phyloP scores from a whole-genome alignment of 495 filamentous ascomycete species.

The Xylaria curta region DNA sequence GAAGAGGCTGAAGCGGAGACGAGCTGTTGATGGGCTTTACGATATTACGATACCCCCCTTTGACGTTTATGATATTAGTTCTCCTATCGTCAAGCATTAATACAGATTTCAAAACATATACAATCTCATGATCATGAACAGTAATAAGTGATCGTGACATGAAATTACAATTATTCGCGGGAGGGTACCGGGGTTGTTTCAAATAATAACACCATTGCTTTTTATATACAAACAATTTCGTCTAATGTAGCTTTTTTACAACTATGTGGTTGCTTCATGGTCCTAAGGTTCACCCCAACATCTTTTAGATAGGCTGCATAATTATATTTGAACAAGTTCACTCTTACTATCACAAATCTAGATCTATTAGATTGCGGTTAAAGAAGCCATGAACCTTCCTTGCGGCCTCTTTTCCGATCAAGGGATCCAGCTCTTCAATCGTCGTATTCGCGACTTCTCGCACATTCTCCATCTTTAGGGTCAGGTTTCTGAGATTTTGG shows the following conservation, averaged over 20 bases:
- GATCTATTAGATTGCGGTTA: slow-evolving; percentile 70
- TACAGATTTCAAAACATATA: slow-evolving; percentile 6
- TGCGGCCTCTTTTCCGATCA: slow-evolving; percentile 83
- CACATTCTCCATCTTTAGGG: slow-evolving; percentile 76
- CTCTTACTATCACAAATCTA: slow-evolving; percentile 39
- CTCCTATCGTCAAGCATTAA: slow-evolving; percentile 5
- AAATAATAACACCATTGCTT: too few species aligned
- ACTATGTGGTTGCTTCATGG: too few species aligned
- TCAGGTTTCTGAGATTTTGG: slow-evolving; percentile 73
- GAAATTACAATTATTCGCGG: background rate
- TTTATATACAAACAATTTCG: too few species aligned
- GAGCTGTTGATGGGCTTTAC: slow-evolving; percentile 23
- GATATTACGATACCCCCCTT: slow-evolving; percentile 38
- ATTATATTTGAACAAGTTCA: background rate
- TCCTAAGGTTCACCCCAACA: background rate
- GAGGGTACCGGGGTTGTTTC: background rate
- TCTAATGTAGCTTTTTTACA: too few species aligned
- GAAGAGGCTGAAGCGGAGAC: slow-evolving; percentile 9
- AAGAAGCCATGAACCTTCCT: slow-evolving; percentile 84
- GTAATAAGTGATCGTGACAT: background rate
- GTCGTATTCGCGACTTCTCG: slow-evolving; percentile 86
- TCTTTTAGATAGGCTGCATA: too few species aligned
- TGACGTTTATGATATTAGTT: slow-evolving; percentile 16
- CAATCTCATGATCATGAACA: background rate
- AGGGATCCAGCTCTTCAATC: slow-evolving; percentile 68